Conservation (phyloP, 768 basidiomycete genomes). For the Phaeotremella fagi region DNA sequence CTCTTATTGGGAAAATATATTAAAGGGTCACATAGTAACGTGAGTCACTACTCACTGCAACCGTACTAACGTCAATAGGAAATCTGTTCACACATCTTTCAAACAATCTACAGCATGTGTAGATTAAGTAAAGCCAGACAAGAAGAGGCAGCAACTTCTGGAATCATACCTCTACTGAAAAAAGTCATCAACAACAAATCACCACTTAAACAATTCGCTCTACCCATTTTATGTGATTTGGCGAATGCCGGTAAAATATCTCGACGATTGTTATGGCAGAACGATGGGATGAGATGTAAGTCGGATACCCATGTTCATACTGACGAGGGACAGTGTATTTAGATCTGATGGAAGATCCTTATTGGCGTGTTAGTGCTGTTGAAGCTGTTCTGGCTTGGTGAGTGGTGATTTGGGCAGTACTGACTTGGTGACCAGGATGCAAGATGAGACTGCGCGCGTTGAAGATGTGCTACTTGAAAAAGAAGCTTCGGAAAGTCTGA, state of each 20-base stretch:
- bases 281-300: constrained; percentile 66
- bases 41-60: constrained; percentile 42
- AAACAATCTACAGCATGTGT: constrained; percentile 94
- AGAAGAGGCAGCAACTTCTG: constrained; percentile 94
- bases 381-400: constrained; percentile 88
- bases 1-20: constrained; percentile 75
- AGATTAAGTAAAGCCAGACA: constrained; percentile 89
- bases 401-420: constrained; percentile 35
- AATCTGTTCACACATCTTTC: constrained; percentile 94
- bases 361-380: constrained; percentile 51
- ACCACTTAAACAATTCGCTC: constrained; percentile 91
- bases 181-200: constrained; percentile 81
- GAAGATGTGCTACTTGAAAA: constrained; percentile 83
- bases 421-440: constrained; percentile 58
- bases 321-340: constrained; percentile 39
- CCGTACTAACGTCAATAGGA: constrained; percentile 62
- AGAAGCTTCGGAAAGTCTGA: constrained; percentile 76
- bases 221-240: constrained; percentile 94
- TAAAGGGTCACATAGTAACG: constrained; percentile 72
- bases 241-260: constrained; percentile 92
- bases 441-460: constrained; percentile 89
- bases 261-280: constrained; percentile 83
- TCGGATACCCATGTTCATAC: not conserved
- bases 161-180: constrained; percentile 86
- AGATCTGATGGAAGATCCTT: constrained; percentile 44